phyloP scores from a whole-genome alignment of 306 rosid species.

The Castanospermum australe region DNA sequence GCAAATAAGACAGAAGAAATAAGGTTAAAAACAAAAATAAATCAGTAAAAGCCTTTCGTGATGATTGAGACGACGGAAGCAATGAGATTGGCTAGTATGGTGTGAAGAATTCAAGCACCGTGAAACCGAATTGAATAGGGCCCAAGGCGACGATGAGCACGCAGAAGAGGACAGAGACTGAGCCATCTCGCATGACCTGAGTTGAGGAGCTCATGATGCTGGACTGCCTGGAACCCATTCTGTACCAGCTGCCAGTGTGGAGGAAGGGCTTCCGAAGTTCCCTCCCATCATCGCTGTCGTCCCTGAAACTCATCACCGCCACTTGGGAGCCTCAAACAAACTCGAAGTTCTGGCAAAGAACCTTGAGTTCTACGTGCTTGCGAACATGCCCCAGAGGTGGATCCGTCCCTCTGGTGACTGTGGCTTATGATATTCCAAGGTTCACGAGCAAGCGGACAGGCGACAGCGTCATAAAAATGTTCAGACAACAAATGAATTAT shows the following conservation, averaged over 20 bases:
- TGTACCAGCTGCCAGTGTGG: constrained; percentile 88
- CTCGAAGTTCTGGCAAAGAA: no score
- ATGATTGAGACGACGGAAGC: neutral
- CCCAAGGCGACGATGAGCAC: constrained; percentile 85
- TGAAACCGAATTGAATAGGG: constrained; percentile 88
- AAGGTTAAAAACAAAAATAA: neutral
- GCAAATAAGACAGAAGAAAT: neutral
- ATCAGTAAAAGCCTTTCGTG: neutral
- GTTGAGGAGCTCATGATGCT: constrained; percentile 58
- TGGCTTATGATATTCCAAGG: no score
- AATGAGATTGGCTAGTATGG: neutral
- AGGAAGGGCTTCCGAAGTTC: constrained; percentile 79
- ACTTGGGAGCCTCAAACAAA: no score
- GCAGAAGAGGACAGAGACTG: constrained; percentile 74
- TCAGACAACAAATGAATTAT: no score
- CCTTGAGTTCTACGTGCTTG: no score
- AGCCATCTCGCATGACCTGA: constrained; percentile 62
- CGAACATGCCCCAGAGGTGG: no score
- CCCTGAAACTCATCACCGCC: constrained; percentile 66
- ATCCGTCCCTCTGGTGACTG: no score
- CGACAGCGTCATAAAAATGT: no score
- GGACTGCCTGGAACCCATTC: constrained; percentile 75
- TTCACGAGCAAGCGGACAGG: no score
- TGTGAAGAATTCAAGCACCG: neutral
- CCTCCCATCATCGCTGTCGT: constrained; percentile 52